Percentiles rank a stretch among this genome's conserved stretches.
These are phyloP conservation scores for Xylariomycetidae sp. DNA, from an alignment of 2,329 filamentous ascomycete genomes.

Conservation along the genomic window DNA sequence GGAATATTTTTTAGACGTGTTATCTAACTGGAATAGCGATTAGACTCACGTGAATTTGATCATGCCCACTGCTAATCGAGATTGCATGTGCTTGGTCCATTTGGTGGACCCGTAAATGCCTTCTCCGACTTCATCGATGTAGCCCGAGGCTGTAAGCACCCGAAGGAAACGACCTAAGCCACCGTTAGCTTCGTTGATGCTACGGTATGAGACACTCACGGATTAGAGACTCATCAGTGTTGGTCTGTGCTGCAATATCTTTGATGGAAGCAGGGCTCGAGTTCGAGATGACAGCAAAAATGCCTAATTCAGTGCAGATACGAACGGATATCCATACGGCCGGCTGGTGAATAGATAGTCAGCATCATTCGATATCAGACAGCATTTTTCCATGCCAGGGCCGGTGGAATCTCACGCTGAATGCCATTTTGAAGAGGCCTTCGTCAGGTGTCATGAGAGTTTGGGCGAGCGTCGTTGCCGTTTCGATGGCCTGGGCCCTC, in stretches of 20 bases:
- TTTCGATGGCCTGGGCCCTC: not conserved
- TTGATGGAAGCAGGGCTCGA: conserved; percentile 1
- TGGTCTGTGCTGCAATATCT: conserved; percentile 2
- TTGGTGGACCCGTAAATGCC: conserved; percentile 9
- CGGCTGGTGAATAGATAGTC: not conserved
- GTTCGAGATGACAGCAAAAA: conserved; percentile 5
- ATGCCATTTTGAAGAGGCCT: not conserved
- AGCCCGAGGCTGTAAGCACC: conserved; percentile 10
- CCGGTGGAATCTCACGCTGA: not conserved
- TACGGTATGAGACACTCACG: conserved; percentile 4
- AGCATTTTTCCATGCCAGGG: not conserved
- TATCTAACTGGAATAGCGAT: not conserved
- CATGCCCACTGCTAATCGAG: conserved; percentile 7
- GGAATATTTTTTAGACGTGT: not conserved
- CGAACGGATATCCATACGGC: conserved; percentile 2
- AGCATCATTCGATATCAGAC: not conserved
- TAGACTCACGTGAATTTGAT: conserved; percentile 7
- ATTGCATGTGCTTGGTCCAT: conserved; percentile 9
- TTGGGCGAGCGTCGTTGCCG: not conserved
- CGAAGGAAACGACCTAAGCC: conserved; percentile 10
- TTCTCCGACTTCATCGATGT: conserved; percentile 9
- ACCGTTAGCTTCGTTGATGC: not conserved
- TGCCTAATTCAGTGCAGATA: conserved; percentile 5
- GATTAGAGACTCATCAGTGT: conserved; percentile 8
- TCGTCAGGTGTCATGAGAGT: not conserved